Base-by-base conservation (phyloP, 2,329 filamentous ascomycete species). In the Hypoxylon sp. region DNA sequence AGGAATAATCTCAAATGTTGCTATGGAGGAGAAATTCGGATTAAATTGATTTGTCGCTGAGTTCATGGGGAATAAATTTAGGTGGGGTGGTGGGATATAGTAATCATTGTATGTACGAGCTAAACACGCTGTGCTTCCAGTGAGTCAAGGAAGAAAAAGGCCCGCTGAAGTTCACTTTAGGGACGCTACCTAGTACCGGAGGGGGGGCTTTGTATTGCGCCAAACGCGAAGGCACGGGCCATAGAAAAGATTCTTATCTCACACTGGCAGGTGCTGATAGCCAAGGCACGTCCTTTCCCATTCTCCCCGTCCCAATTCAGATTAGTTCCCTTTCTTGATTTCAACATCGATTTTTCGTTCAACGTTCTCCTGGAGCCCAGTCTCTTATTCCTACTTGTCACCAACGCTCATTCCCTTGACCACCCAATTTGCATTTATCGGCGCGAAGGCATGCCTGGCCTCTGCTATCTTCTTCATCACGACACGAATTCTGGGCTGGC, bases 351-450 rank as follows among this genome's bases (percentile, higher is more conserved):
- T 68, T 71, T 71, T 71, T 71, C 69, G 66, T 72, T 69, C 63
- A 62, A 64, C 63, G 53, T 65, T 65, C 70, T 72, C 67, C 68
- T 70, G 65, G 65, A 67, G 57, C 65, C 63, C 63, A 57, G 68
- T 72, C 75, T 78, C 75, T 73, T 68, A 76, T 74, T 73, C 77
- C 75, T 74, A 76, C 78, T 73, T 33, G 19, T 22, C 37, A 52
- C 54, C 53, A 55, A 74, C 73, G 72, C 65, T 65, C 70, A 70
- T 70, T 72, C 65, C 67, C 48, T 65, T 62, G 33, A 69, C 33
- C 46, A 57, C 56, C 56, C 53, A 56, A 64, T 67, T 59, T 68
- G 52, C 59, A 24, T 69, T 63, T 54, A 62, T 64, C 52, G 46
- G 53, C 65, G 60, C 63, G 42, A 64, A 61, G 52, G 58, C 42